Evolutionary conservation across 2,329 filamentous ascomycete species (phyloP).

Genomic region (Whalleya microplaca): DNA sequence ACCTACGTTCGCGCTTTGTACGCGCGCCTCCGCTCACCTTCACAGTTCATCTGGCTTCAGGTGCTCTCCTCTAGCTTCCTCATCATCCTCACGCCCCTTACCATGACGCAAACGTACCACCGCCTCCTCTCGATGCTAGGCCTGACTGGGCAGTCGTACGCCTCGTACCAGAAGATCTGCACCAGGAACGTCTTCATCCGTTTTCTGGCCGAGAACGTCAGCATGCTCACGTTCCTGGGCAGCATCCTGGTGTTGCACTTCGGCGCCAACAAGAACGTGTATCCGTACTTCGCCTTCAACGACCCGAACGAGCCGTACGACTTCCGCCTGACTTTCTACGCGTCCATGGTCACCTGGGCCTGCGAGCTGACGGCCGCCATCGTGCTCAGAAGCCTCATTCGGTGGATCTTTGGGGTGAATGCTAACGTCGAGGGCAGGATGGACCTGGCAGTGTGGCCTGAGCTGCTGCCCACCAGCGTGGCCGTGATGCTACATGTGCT

Average conservation of each 20-base stretch:
- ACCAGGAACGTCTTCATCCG: conserved; percentile 70
- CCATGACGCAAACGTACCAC: conserved; percentile 65
- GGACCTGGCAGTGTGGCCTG: conserved; percentile 68
- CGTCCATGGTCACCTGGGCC: conserved; percentile 67
- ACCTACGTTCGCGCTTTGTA: conserved; percentile 72
- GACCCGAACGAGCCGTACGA: conserved; percentile 56
- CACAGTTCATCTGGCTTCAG: conserved; percentile 68
- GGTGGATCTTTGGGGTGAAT: conserved; percentile 61
- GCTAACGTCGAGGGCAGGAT: conserved; percentile 67
- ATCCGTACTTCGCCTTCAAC: conserved; percentile 72
- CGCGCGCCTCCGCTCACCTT: conserved; percentile 66
- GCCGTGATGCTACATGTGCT: conserved; percentile 69
- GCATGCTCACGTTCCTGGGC: conserved; percentile 70
- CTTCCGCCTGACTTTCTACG: conserved; percentile 65
- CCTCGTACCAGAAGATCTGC: conserved; percentile 67
- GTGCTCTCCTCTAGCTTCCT: conserved; percentile 65
- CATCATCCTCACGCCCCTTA: conserved; percentile 65
- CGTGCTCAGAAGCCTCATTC: conserved; percentile 61
- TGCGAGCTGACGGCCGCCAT: conserved; percentile 67
- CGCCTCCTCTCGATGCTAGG: conserved; percentile 56
- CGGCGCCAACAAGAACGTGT: conserved; percentile 68
- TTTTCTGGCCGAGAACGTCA: conserved; percentile 68
- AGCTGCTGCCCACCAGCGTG: conserved; percentile 67
- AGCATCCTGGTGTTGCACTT: conserved; percentile 69
- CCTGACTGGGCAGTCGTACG: conserved; percentile 63